Percentiles rank a stretch among this genome's conserved stretches.
Conservation (phyloP, 768 basidiomycete species). For the Pleurotus pulmonarius region DNA sequence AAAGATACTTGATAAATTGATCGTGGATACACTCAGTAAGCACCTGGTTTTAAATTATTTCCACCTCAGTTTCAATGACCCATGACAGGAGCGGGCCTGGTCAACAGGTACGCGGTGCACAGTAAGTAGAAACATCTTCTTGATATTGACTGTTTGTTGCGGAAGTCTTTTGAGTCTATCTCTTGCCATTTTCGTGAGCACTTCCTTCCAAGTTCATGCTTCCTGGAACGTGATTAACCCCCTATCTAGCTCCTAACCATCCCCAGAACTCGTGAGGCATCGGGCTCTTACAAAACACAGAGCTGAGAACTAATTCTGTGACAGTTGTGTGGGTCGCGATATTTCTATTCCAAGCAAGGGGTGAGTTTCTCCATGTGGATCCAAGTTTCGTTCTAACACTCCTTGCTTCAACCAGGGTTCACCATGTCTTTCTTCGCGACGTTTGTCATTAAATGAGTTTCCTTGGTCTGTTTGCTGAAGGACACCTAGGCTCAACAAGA, state of each 20-base stretch:
- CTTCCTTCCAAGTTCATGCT: background rate
- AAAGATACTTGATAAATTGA: background rate
- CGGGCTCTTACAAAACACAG: background rate
- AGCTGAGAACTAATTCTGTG: background rate
- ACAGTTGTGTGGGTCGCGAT: background rate
- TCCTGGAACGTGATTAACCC: background rate
- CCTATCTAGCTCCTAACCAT: background rate
- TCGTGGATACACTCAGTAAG: slow-evolving; percentile 1
- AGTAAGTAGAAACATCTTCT: background rate
- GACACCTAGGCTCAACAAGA: background rate
- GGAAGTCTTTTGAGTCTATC: background rate
- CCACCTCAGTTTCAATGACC: no score
- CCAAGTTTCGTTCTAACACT: background rate
- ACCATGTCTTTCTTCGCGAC: background rate
- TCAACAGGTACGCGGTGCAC: background rate
- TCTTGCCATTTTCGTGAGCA: background rate
- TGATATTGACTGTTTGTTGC: background rate
- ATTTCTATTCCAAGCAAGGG: background rate
- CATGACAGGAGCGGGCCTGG: background rate
- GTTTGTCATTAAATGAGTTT: background rate
- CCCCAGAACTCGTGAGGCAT: background rate
- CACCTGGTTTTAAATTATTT: background rate
- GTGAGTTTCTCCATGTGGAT: background rate
- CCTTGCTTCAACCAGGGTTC: background rate
- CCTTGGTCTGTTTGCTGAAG: background rate